phyloP scores from a whole-genome alignment of 441 rosid genomes.

The Macaranga tanarius region DNA sequence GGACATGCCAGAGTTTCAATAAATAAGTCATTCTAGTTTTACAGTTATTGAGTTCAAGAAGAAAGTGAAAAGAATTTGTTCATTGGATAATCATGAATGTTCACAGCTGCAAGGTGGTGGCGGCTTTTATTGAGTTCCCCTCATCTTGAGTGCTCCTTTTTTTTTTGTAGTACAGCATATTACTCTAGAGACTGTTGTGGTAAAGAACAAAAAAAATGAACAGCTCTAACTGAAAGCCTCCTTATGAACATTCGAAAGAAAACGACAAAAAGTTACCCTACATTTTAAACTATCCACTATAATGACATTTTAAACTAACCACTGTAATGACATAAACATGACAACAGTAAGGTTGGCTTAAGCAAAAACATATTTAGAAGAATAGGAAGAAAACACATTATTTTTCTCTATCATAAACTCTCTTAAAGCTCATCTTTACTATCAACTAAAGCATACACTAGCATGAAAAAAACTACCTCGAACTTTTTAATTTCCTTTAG shows the following conservation, averaged over 20 bases:
- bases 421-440: background rate
- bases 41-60: no score
- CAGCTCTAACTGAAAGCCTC: background rate
- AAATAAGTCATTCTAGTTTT: no score
- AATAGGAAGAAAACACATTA: background rate
- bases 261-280: no score
- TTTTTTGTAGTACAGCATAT: background rate
- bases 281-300: background rate
- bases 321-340: no score
- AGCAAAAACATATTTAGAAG: background rate
- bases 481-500: slow-evolving; percentile 47
- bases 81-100: no score
- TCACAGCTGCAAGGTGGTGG: slow-evolving; percentile 1
- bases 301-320: background rate
- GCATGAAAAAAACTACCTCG: slow-evolving; percentile 44
- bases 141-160: background rate
- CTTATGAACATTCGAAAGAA: background rate
- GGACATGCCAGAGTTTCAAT: no score
- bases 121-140: background rate
- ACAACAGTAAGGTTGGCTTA: background rate
- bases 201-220: background rate
- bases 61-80: no score
- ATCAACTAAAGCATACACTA: background rate
- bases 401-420: background rate
- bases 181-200: background rate